Base-by-base conservation (phyloP, 2,329 filamentous ascomycete species). In the Diaporthe citrichinensis region DNA sequence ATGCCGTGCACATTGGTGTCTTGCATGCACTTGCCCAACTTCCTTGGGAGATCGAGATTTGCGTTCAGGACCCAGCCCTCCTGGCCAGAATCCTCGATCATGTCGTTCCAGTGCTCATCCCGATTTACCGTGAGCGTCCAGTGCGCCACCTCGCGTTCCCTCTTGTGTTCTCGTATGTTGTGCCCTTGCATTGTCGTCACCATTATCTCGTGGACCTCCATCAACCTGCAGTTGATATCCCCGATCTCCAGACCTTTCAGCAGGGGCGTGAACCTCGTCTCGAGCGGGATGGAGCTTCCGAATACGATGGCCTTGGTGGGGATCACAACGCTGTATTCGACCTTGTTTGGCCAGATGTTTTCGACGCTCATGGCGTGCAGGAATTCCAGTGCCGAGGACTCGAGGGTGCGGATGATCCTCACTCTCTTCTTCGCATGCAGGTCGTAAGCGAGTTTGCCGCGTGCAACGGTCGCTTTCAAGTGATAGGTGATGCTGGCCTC, bases 281-380 rank as follows among this genome's bases (percentile, higher is more conserved):
- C 93, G 76, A 98, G 89, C 1, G 92, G 92, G 67, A 98, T 92
- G 31, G 90, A 90, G n/a, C 95, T 97, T 68, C 97, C 97, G 80
- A 98, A 98, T 25, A 98, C 94, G 72, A 98, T 93, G 2, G 97
- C 97, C 86, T 98, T 98, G 81, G 95, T 96, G 0, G 97, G 96
- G 15, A 98, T 94, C 75, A 95, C 92, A 78, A 99, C 95, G 41
- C 95, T 96, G 86, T 99, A 99, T 83, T 98, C 95, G 80, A 98
- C 91, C 87, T 99, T 99, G 87, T 98, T 97, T 8, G 95, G 94
- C 97, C 97, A 99, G 78, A 98, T 94, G 81, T 98, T 98, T 84
- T 98, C 96, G 78, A 98, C 96, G 78, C 94, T 95, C 95, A 98
- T 97, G 65, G 95, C 93, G 84, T 98, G 94, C 51, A 94, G 89